These are phyloP conservation scores for Curvularia eragrostidis DNA, from an alignment of 2,329 filamentous ascomycete genomes.

Conservation along the genomic window DNA sequence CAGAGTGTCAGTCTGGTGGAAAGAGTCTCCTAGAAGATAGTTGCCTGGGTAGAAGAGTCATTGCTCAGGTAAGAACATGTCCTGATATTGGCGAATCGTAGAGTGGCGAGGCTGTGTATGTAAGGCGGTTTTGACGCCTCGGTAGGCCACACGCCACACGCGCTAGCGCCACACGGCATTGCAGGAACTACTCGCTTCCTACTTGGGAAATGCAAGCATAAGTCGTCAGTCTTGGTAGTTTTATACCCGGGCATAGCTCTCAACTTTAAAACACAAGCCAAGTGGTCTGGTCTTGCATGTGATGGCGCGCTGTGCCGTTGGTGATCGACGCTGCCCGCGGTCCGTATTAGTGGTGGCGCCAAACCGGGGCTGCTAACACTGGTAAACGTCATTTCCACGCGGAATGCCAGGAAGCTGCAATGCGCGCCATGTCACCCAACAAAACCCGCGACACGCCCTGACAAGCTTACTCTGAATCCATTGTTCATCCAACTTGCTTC, in stretches of 20 bases:
- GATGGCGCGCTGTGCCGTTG: neutral
- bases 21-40: neutral
- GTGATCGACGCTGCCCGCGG: slow-evolving; percentile 9
- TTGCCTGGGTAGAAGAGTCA: slow-evolving; percentile 18
- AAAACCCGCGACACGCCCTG: slow-evolving; percentile 23
- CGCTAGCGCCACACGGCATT: neutral
- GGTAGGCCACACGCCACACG: neutral
- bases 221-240: neutral
- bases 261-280: slow-evolving; percentile 12
- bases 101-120: slow-evolving; percentile 21
- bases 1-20: slow-evolving; percentile 14
- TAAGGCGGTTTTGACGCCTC: slow-evolving; percentile 18
- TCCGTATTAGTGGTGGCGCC: neutral
- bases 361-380: slow-evolving; percentile 5
- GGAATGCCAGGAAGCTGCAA: slow-evolving; percentile 29
- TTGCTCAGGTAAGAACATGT: slow-evolving; percentile 23
- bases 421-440: slow-evolving; percentile 30
- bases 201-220: neutral
- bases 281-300: neutral
- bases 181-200: neutral
- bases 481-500: slow-evolving; percentile 9
- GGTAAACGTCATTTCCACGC: slow-evolving; percentile 28
- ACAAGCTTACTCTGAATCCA: slow-evolving; percentile 4
- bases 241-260: neutral
- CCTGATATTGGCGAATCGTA: slow-evolving; percentile 32